Conservation (phyloP, 805 yeast species). For the Kodamaea fukazawae region DNA sequence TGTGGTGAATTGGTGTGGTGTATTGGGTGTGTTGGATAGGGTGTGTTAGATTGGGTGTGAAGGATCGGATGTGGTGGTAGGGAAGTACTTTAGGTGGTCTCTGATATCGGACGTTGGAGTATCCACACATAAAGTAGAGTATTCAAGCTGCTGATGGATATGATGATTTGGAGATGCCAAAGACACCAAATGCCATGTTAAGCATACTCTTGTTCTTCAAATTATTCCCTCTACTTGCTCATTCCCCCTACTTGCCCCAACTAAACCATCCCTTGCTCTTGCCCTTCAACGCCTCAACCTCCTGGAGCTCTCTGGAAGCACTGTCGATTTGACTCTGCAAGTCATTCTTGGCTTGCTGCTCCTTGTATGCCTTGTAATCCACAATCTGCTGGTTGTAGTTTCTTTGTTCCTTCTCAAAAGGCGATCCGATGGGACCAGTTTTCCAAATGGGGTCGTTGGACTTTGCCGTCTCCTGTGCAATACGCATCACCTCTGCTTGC, state of each 20-base stretch:
- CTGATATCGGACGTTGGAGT: too few species aligned
- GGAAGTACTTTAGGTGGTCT: too few species aligned
- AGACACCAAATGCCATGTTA: too few species aligned
- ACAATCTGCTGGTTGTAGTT: constrained; percentile 34
- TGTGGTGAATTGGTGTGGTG: too few species aligned
- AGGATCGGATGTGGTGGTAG: too few species aligned
- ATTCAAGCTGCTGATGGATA: too few species aligned
- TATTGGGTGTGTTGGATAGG: too few species aligned
- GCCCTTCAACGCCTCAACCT: constrained; percentile 25
- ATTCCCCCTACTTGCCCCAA: constrained; percentile 3
- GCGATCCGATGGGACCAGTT: constrained; percentile 66
- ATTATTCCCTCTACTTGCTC: too few species aligned
- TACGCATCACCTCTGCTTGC: constrained; percentile 66
- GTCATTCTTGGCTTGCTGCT: constrained; percentile 41
- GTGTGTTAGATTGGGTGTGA: too few species aligned
- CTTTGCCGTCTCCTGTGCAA: constrained; percentile 59
- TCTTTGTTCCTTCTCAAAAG: constrained; percentile 55
- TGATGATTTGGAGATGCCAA: too few species aligned
- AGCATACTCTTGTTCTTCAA: too few species aligned
- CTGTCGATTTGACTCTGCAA: constrained; percentile 34
- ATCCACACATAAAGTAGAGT: too few species aligned
- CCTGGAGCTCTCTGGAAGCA: constrained; percentile 29
- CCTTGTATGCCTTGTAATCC: constrained; percentile 47
- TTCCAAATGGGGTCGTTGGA: constrained; percentile 82
- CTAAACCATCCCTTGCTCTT: constrained; percentile 21